phyloP scores from a whole-genome alignment of 768 basidiomycete genomes.

The Kwoniella dejecticola region DNA sequence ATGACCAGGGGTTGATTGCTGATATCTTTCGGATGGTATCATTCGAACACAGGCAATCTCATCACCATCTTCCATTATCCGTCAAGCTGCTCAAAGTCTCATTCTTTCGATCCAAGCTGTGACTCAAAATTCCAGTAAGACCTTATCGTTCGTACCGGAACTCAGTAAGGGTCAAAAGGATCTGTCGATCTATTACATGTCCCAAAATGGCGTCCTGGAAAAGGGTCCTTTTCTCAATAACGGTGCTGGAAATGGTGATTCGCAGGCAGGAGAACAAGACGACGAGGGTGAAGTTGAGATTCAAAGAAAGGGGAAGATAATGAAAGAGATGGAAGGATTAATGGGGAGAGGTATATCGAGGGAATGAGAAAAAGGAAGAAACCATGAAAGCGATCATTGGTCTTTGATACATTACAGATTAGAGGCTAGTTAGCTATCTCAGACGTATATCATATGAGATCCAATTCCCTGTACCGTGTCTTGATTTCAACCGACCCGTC shows the following conservation, averaged over 20 bases:
- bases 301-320: not conserved
- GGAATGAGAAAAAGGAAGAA: no score
- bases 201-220: conserved; percentile 38
- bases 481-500: no score
- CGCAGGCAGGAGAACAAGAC: no score
- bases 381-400: no score
- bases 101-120: conserved; percentile 42
- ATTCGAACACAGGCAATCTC: conserved; percentile 22
- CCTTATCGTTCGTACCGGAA: conserved; percentile 29
- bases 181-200: conserved; percentile 42
- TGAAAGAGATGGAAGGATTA: conserved; percentile 31
- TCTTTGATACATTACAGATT: no score
- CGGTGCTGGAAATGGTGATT: not conserved
- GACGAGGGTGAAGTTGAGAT: no score
- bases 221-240: not conserved
- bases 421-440: no score
- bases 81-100: conserved; percentile 44
- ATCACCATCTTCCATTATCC: conserved; percentile 23
- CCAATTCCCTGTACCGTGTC: no score
- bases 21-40: no score
- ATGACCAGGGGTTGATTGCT: not conserved
- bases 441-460: no score
- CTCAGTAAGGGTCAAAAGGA: conserved; percentile 35
- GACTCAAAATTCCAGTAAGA: conserved; percentile 22
- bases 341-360: conserved; percentile 25